These are phyloP conservation scores for Lonicera japonica DNA, from an alignment of 129 eudicot genomes.

Conservation along the genomic window DNA sequence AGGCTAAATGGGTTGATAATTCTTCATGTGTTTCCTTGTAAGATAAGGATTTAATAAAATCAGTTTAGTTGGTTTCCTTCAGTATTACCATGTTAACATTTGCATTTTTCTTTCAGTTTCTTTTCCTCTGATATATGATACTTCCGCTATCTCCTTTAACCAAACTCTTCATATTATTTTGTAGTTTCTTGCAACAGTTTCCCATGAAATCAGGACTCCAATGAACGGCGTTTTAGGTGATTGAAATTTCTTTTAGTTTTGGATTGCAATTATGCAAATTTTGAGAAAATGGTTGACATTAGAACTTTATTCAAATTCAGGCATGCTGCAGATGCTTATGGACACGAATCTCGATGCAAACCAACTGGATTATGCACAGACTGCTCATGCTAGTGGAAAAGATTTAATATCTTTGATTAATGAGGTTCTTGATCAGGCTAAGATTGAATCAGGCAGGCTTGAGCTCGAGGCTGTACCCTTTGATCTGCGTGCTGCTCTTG, in stretches of 20 bases:
- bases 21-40: too few species aligned
- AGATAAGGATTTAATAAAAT: too few species aligned
- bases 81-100: background rate
- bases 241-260: slow-evolving; percentile 7
- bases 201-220: slow-evolving; percentile 97
- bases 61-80: background rate
- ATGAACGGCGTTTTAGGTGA: slow-evolving; percentile 96
- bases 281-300: background rate
- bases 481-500: slow-evolving; percentile 74
- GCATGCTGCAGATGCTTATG: slow-evolving; percentile 96
- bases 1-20: background rate
- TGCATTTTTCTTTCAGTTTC: background rate
- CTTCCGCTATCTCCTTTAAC: slow-evolving; percentile 8
- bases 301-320: slow-evolving; percentile 26
- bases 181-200: slow-evolving; percentile 91
- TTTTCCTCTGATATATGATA: slow-evolving; percentile 1
- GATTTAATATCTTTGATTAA: slow-evolving; percentile 72
- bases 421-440: slow-evolving; percentile 90
- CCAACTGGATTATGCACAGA: slow-evolving; percentile 74
- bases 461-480: slow-evolving; percentile 90
- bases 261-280: background rate
- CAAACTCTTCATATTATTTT: slow-evolving; percentile 12
- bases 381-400: slow-evolving; percentile 88
- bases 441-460: slow-evolving; percentile 91
- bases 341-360: slow-evolving; percentile 65